Evolutionary conservation across 169 alveolate species (phyloP).

Genomic region (Plasmodium sp.): DNA sequence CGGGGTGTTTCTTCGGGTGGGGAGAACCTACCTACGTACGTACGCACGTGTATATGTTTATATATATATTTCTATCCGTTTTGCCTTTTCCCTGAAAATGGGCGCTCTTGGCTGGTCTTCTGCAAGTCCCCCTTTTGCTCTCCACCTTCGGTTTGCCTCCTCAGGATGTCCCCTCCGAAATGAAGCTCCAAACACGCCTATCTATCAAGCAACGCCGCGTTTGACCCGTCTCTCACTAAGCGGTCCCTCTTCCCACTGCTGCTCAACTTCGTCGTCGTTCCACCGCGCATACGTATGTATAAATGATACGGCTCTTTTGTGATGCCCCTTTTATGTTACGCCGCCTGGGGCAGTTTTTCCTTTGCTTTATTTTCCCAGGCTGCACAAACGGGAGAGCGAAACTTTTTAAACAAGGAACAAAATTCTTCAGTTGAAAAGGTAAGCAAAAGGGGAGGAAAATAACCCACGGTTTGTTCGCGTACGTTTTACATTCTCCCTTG

Average conservation of each 20-base stretch:
- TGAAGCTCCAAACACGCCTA: background rate
- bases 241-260: background rate
- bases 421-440: background rate
- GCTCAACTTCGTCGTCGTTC: background rate
- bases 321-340: background rate
- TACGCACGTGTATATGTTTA: too few relatives aligned
- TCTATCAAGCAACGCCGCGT: background rate
- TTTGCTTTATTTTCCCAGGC: background rate
- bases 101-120: background rate
- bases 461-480: background rate
- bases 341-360: background rate
- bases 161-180: background rate
- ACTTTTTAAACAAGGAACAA: background rate
- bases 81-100: background rate
- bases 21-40: background rate
- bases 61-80: background rate
- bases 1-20: background rate
- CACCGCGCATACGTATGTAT: background rate
- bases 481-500: background rate
- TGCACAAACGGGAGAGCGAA: background rate
- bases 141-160: background rate
- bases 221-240: background rate
- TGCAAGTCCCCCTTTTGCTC: background rate
- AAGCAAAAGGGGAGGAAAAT: background rate
- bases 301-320: background rate